A percentile compares a stretch with the other conserved stretches of the same genome.
Conservation (phyloP, 1,284 basidiomycete species). For the Apiotrichum gamsii region DNA sequence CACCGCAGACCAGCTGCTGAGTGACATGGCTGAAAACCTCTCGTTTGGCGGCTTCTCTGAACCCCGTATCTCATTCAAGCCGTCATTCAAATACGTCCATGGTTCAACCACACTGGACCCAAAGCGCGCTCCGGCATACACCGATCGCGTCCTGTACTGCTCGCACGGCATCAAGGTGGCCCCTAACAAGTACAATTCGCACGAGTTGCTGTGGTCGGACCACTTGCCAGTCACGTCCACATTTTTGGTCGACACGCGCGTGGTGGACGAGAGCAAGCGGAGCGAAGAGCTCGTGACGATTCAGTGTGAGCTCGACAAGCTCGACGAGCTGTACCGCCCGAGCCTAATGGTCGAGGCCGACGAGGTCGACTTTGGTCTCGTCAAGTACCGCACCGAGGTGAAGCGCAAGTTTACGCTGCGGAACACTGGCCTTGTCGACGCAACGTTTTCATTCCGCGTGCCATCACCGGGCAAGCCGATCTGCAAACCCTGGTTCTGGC, state of each 20-base stretch:
- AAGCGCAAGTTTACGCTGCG: slow-evolving; percentile 21
- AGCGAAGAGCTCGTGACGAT: slow-evolving; percentile 43
- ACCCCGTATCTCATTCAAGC: slow-evolving; percentile 31
- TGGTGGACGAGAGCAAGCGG: slow-evolving; percentile 29
- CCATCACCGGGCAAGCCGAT: slow-evolving; percentile 31
- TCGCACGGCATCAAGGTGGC: slow-evolving; percentile 6
- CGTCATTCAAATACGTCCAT: slow-evolving; percentile 45
- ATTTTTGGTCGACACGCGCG: slow-evolving; percentile 19
- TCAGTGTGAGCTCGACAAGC: slow-evolving; percentile 42
- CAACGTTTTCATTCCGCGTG: slow-evolving; percentile 31
- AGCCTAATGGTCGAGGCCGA: slow-evolving; percentile 50
- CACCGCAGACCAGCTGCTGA: slow-evolving; percentile 33
- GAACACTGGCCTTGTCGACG: slow-evolving; percentile 35
- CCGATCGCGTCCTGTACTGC: slow-evolving; percentile 34
- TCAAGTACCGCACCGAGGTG: slow-evolving; percentile 25
- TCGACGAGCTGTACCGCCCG: slow-evolving; percentile 49
- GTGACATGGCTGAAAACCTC: slow-evolving; percentile 30
- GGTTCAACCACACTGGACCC: slow-evolving; percentile 34
- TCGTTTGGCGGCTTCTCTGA: slow-evolving; percentile 37
- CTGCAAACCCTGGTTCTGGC: slow-evolving; percentile 37
- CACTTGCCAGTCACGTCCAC: slow-evolving; percentile 35
- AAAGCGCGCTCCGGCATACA: slow-evolving; percentile 38
- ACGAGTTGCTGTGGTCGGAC: slow-evolving; percentile 41
- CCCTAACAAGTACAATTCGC: slow-evolving; percentile 25
- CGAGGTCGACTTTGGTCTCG: slow-evolving; percentile 48